Percentiles rank a stretch among this genome's conserved stretches.
These are phyloP conservation scores for Hansenula sp. DNA, from an alignment of 1,139 yeast genomes.

Conservation along the genomic window DNA sequence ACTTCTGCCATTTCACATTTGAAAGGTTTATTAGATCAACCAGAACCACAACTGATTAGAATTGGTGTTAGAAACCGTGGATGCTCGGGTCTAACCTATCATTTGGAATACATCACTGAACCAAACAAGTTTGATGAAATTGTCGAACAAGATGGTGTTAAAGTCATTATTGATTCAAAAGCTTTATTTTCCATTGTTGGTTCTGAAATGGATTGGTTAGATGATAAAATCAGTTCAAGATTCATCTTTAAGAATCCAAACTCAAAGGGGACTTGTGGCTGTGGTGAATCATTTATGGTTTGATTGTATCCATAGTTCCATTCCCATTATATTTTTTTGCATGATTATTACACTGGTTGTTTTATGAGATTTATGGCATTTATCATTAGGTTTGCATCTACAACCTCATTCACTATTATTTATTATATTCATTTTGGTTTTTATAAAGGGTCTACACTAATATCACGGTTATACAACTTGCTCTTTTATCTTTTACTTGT, in stretches of 20 bases:
- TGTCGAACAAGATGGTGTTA: conserved; percentile 90
- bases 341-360: background rate
- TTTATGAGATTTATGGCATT: background rate
- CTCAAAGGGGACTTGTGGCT: conserved; percentile 96
- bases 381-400: too few species aligned
- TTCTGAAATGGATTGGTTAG: conserved; percentile 97
- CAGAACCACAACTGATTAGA: conserved; percentile 83
- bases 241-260: conserved; percentile 94
- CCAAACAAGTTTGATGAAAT: conserved; percentile 94
- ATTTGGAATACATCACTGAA: conserved; percentile 80
- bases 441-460: too few species aligned
- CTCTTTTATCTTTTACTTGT: too few species aligned
- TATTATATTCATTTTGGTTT: background rate
- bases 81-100: conserved; percentile 91
- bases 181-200: conserved; percentile 95
- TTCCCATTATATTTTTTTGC: background rate
- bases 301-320: too few species aligned
- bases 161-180: conserved; percentile 89
- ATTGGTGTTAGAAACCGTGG: conserved; percentile 96
- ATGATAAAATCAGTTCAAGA: conserved; percentile 83
- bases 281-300: conserved; percentile 98
- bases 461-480: too few species aligned
- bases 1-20: conserved; percentile 74
- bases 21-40: conserved; percentile 62
- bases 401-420: background rate